These are phyloP conservation scores for Orbilia quercus DNA, from an alignment of 2,329 filamentous ascomycete species.

Conservation along the genomic window DNA sequence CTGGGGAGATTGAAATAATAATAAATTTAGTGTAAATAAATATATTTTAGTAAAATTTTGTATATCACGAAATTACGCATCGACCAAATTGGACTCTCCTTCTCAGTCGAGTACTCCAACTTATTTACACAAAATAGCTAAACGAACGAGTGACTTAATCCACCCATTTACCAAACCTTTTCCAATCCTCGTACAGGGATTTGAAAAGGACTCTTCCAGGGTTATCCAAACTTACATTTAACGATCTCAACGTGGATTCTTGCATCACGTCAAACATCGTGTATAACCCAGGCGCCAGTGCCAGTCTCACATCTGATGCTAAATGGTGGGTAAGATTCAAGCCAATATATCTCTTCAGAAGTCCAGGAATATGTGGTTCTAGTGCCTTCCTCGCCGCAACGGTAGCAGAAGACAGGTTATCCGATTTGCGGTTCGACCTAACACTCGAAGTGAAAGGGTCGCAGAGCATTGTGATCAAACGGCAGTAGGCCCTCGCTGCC, in stretches of 20 bases:
- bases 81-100: no score
- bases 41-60: no score
- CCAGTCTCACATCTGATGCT: slow-evolving; percentile 30
- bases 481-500: slow-evolving; percentile 31
- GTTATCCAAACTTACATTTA: slow-evolving; percentile 49
- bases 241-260: slow-evolving; percentile 32
- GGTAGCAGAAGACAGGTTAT: slow-evolving; percentile 44
- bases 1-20: no score
- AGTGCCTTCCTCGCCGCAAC: slow-evolving; percentile 46
- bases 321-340: slow-evolving; percentile 45
- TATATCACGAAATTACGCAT: no score
- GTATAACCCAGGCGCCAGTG: slow-evolving; percentile 43
- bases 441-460: slow-evolving; percentile 53
- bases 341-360: slow-evolving; percentile 40
- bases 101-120: not conserved
- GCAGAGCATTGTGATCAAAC: slow-evolving; percentile 53
- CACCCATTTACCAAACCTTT: slow-evolving; percentile 51
- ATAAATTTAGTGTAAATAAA: no score
- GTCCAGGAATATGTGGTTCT: slow-evolving; percentile 25
- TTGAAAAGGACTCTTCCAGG: slow-evolving; percentile 47
- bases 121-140: not conserved
- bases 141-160: not conserved
- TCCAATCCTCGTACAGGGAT: slow-evolving; percentile 53
- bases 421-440: slow-evolving; percentile 35
- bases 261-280: slow-evolving; percentile 55